Conservation (phyloP, 1,139 yeast species). For the Suhomyces guaymorum region DNA sequence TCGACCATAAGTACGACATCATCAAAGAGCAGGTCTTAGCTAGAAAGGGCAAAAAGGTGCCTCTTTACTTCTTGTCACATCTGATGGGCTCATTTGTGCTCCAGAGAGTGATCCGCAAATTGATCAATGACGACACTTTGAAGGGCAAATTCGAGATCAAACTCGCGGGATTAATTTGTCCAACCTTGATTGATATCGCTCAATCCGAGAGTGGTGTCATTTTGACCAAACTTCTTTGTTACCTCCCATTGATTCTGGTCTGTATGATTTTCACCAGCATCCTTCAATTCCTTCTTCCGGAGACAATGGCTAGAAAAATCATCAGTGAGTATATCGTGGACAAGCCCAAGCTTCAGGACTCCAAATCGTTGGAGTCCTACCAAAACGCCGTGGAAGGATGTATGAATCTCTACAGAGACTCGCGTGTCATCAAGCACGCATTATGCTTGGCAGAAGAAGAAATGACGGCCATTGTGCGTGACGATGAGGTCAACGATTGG, state of each 20-base stretch:
- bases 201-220: conserved; percentile 50
- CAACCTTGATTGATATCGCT: conserved; percentile 60
- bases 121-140: conserved; percentile 25
- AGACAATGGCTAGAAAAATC: conserved; percentile 19
- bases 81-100: conserved; percentile 62
- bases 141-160: conserved; percentile 23
- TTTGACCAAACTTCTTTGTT: conserved; percentile 32
- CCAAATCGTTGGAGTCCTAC: conserved; percentile 28
- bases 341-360: conserved; percentile 22
- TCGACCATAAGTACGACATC: conserved; percentile 47
- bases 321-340: conserved; percentile 26
- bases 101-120: conserved; percentile 46
- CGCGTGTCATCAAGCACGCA: conserved; percentile 50
- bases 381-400: conserved; percentile 47
- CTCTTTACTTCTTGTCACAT: conserved; percentile 55
- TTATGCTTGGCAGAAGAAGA: conserved; percentile 61
- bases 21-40: conserved; percentile 29
- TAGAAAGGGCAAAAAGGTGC: conserved; percentile 23
- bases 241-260: conserved; percentile 36
- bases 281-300: conserved; percentile 26
- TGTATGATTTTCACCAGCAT: conserved; percentile 24
- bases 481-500: conserved; percentile 46
- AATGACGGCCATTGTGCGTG: conserved; percentile 46
- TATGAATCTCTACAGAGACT: conserved; percentile 38
- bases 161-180: conserved; percentile 62